Evolutionary conservation across 2,329 filamentous ascomycete genomes (phyloP), one percentile per base, ranked within the genome.

Genomic region (Hymenoscyphus fructigenus): DNA sequence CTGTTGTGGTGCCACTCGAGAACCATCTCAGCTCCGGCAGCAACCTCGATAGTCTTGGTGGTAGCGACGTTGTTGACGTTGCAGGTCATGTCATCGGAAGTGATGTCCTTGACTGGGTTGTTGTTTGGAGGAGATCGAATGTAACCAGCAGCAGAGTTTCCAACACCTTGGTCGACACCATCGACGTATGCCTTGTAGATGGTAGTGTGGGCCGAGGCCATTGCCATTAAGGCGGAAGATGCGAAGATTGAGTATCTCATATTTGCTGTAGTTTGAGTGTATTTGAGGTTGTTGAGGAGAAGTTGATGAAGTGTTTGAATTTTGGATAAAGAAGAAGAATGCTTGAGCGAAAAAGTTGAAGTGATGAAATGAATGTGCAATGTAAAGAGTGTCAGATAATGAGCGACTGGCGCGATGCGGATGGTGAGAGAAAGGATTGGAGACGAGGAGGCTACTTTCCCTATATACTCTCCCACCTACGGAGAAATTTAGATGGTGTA

Each of bases 1-100:
- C 47, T 78, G 74, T 85, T 71, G 76, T 85, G 82, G 65, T 84
- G 78, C 84, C 84, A 87, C 69, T 85, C 78, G 32, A 82, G 78
- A 66, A 70, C 44, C 14, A 62, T 20, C 23, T 44, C 38, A 47
- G 28, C 14, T 66, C 83, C 83, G 17, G 80, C 80, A 5, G 78
- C 75, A n/a, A 80, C 79, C 34, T 74, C 70, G 68, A 79, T 77
- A 68, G 82, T 82, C 57, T 76, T 72, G 41, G 73, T 78, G 47
- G 77, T 71, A 53, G 72, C 77, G 61, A 65, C 75, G 20, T 76
- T 23, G 72, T 79, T 79, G 67, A 80, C 76, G 73, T 82, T 81
- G 76, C 81, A 83, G 66, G 76, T 79, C 41, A 83, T 70, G 59
- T 76, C 72, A 6, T 50, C 41, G 28, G 67, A 70, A 29, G 69